These are phyloP conservation scores for Phytopythium sindhum DNA, from an alignment of 352 stramenopile genomes.

Conservation along the genomic window DNA sequence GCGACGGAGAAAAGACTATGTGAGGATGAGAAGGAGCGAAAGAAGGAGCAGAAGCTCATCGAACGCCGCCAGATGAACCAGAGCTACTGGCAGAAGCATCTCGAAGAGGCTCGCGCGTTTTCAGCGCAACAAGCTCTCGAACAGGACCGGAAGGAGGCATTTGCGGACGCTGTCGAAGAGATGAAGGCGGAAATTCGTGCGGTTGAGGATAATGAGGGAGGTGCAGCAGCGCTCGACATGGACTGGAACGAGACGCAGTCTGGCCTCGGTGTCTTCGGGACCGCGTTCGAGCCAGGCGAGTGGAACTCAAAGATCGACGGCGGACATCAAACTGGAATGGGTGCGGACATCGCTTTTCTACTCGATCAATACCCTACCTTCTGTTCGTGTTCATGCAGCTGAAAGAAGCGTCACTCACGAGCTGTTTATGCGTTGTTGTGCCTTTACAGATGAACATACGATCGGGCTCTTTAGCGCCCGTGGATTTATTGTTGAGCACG, in stretches of 20 bases:
- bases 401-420: not conserved
- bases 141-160: conserved; percentile 16
- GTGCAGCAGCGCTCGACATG: conserved; percentile 15
- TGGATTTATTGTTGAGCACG: conserved; percentile 44
- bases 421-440: not conserved
- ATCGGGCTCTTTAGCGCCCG: conserved; percentile 37
- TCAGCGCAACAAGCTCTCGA: conserved; percentile 40
- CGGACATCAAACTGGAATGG: conserved; percentile 38
- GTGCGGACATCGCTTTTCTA: conserved; percentile 22
- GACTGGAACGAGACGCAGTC: conserved; percentile 32
- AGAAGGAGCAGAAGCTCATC: conserved; percentile 18
- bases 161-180: conserved; percentile 21
- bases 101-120: conserved; percentile 41
- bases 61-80: conserved; percentile 52
- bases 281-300: conserved; percentile 38
- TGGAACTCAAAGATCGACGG: conserved; percentile 51
- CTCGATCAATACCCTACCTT: not conserved
- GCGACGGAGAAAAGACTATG: conserved; percentile 19
- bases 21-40: conserved; percentile 13
- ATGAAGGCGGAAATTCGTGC: conserved; percentile 37
- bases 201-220: conserved; percentile 26
- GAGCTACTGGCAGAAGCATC: conserved; percentile 72
- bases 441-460: conserved; percentile 42
- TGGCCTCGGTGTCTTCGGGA: conserved; percentile 56
- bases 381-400: not conserved